These are phyloP conservation scores for Colletotrichum eleusines DNA, from an alignment of 2,329 filamentous ascomycete genomes.

Conservation along the genomic window DNA sequence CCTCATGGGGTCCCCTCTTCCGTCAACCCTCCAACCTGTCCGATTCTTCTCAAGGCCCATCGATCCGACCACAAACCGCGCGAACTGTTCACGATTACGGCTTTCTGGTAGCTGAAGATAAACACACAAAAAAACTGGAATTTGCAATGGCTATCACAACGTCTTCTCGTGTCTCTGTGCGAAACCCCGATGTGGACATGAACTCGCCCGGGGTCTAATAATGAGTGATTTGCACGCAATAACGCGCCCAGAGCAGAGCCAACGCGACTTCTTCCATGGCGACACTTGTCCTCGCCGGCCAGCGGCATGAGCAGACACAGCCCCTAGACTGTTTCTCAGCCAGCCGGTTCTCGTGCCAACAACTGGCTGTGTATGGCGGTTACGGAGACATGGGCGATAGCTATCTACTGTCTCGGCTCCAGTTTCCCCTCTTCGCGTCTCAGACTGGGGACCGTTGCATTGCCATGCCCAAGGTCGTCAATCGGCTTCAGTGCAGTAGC, in stretches of 20 bases:
- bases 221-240: constrained; percentile 39
- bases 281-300: constrained; percentile 4
- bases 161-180: constrained; percentile 39
- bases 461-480: constrained; percentile 2
- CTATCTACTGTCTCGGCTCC: not conserved
- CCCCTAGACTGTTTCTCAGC: not conserved
- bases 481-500: constrained; percentile 5
- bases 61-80: constrained; percentile 41
- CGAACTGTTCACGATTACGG: constrained; percentile 44
- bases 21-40: constrained; percentile 40
- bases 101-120: constrained; percentile 45
- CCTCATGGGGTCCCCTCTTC: constrained; percentile 13
- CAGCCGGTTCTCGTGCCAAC: constrained; percentile 6
- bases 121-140: constrained; percentile 45
- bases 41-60: constrained; percentile 40
- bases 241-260: constrained; percentile 5
- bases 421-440: constrained; percentile 5
- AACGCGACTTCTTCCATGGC: not conserved
- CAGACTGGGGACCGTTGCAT: constrained; percentile 1
- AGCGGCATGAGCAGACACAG: not conserved
- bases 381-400: constrained; percentile 6
- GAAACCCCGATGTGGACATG: constrained; percentile 28
- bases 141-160: constrained; percentile 41
- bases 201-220: constrained; percentile 24
- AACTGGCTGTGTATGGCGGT: constrained; percentile 14